Base-by-base conservation (phyloP, 352 stramenopile species). In the Globisporangium emineosum region DNA sequence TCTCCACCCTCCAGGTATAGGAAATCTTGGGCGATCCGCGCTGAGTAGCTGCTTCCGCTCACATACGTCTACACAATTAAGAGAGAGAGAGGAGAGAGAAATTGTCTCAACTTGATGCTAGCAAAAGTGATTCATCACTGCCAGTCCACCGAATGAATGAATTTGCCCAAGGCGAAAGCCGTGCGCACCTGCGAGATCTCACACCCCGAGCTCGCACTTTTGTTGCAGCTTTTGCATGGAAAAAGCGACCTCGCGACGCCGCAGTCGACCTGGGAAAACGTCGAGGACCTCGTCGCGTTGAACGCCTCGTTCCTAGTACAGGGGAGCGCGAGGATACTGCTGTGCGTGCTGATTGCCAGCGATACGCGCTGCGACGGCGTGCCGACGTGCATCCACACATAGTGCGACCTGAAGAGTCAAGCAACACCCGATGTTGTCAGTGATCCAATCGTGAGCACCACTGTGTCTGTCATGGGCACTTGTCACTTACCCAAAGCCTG, bases 1-100 rank as follows among this genome's bases (percentile, higher is more conserved):
- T 67, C 56, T n/a, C 83, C 79, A 32, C 81, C 85, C 13, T 81
- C 83, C 10, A 93, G 65, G 43, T 83, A 94, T 49, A 94, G 79
- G 7, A 89, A 59, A 56, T 95, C 86, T 50, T 91, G 80, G 6
- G 93, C 82, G 21, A 93, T 79, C 0, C 77, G 74, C 2, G 83
- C 84, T 15, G 86, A 73, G 81, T 84, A 95, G 65, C 72, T 91
- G 60, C 83, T 93, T 19, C 84, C 84, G 73, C 89, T 82, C 66
- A 89, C 80, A 60, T 93, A 93, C 29, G 81, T 77, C 80, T 94
- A 68, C 1, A 4, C 9, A 17, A 13, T 29, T 13, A 15, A 30
- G 13, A 8, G 27, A 23, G 23, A n/a, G n/a, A n/a, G n/a, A n/a
- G n/a, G n/a, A n/a, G n/a, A n/a, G n/a, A n/a, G n/a, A n/a, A n/a